Conservation (phyloP, 345 rosid species). For the Euphorbia tirucalli region DNA sequence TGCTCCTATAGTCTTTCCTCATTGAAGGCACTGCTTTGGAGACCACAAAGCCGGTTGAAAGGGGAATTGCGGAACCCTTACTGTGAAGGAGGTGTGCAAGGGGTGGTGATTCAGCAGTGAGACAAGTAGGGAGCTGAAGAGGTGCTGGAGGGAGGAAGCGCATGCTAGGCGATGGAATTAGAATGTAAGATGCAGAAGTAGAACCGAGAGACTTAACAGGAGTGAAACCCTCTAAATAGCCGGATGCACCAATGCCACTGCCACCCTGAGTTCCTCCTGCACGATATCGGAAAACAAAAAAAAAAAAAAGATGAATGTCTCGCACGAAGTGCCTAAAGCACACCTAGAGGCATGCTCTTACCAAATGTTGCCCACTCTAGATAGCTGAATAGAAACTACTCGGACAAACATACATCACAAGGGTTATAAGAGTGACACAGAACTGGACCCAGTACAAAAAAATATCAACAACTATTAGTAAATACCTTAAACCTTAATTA, state of each 20-base stretch:
- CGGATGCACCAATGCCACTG: slow-evolving; percentile 40
- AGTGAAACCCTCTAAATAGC: slow-evolving; percentile 84
- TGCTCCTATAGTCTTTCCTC: slow-evolving; percentile 69
- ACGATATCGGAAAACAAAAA: too few relatives aligned
- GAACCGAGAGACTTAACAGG: slow-evolving; percentile 94
- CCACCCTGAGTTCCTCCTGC: slow-evolving; percentile 68
- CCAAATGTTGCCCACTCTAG: neutral
- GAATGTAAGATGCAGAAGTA: slow-evolving; percentile 69
- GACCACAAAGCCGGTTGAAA: slow-evolving; percentile 86
- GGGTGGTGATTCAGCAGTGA: slow-evolving; percentile 98
- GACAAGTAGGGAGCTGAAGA: slow-evolving; percentile 89
- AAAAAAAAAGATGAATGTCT: neutral
- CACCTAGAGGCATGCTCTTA: neutral
- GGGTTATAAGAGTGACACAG: neutral
- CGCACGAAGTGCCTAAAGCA: neutral
- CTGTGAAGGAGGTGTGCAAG: slow-evolving; percentile 99
- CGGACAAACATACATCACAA: neutral
- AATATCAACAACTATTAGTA: neutral
- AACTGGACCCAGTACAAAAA: neutral
- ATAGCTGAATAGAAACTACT: neutral
- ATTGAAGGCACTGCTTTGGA: slow-evolving; percentile 87
- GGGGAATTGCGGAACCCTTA: slow-evolving; percentile 83
- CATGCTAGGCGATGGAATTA: slow-evolving; percentile 95
- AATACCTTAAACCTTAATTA: neutral
- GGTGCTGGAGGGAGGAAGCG: slow-evolving; percentile 91